Base-by-base conservation (phyloP, 768 basidiomycete species). In the Cytidiella melzeri region DNA sequence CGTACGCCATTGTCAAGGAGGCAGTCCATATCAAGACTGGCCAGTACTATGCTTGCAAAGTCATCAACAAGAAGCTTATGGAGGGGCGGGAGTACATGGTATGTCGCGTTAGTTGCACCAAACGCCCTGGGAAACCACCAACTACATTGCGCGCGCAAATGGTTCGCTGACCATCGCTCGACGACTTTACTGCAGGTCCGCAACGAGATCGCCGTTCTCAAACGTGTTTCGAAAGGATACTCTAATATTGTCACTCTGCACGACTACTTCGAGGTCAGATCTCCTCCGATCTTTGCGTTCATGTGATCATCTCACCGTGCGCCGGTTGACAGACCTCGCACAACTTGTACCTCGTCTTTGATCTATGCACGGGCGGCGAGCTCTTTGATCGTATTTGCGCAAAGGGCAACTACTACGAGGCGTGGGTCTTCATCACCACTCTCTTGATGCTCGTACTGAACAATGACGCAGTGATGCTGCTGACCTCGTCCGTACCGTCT, bases 1-100 rank as follows among this genome's bases (percentile, higher is more conserved):
- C 93, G 38, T 97, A 96, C 62, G 91, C 91, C 52, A 91, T 93
- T 65, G 91, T 92, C 42, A 92, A 92, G 69, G 92, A 96, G 72
- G 93, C 93, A 40, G 88, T 94, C 21, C 92, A 95, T 62, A 84
- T 95, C 72, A 84, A 87, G 71, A 92, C 92, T 1, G 82, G 83
- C 19, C 80, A 96, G 67, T 95, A 94, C 71, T 98, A 87, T 74
- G 96, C 95, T 19, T 97, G 94, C 80, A 99, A 99, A 69, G 96
- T 98, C 61, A 93, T 97, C 71, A 97, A 95, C 82, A 98, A 98
- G 78, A 92, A 94, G 62, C 81, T 96, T 51, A 96, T 96, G 93
- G 89, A 95, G 64, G 95, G 95, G 4, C 76, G 95, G 55, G 95
- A 98, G 70, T 84, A 94, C 65, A 98, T 99, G 95, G 95, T 93